A percentile compares a stretch with the other conserved stretches of the same genome.
phyloP scores from a whole-genome alignment of 306 rosid species.

The Luffa aegyptiaca region DNA sequence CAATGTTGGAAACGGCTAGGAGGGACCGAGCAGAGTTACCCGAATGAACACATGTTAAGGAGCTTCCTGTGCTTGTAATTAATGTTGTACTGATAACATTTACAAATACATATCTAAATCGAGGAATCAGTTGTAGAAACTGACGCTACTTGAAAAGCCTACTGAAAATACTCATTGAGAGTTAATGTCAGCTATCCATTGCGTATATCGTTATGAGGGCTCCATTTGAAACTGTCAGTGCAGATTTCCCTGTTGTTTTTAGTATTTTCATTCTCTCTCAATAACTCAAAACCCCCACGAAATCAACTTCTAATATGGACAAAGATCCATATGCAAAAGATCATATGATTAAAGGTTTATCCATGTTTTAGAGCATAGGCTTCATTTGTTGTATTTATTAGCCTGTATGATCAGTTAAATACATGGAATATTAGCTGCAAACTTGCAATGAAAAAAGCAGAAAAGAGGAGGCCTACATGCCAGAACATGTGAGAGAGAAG shows the following conservation, averaged over 20 bases:
- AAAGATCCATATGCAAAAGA: background rate
- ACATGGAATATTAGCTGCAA: background rate
- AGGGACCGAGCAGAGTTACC: conserved; percentile 82
- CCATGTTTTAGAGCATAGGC: background rate
- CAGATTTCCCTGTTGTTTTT: background rate
- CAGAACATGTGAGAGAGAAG: conserved; percentile 8
- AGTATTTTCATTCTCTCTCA: background rate
- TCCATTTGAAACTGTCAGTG: background rate
- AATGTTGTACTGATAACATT: background rate
- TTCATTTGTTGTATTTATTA: background rate
- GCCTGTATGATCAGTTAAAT: background rate
- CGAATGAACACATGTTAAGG: conserved; percentile 28
- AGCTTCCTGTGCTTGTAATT: conserved; percentile 1
- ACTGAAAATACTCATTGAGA: background rate
- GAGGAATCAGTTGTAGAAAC: background rate
- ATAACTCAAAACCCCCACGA: background rate
- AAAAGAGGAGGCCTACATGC: conserved; percentile 6
- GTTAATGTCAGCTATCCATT: background rate
- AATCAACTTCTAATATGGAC: background rate
- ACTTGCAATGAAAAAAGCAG: background rate
- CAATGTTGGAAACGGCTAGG: conserved; percentile 71
- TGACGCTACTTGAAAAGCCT: conserved; percentile 7
- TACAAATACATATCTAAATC: background rate
- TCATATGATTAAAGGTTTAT: background rate
- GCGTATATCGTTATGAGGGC: background rate